Percentiles rank a stretch among this genome's conserved stretches.
Evolutionary conservation across 371 early-diverging fungal species (phyloP).

Genomic region (Lichtheimia corymbifera): DNA sequence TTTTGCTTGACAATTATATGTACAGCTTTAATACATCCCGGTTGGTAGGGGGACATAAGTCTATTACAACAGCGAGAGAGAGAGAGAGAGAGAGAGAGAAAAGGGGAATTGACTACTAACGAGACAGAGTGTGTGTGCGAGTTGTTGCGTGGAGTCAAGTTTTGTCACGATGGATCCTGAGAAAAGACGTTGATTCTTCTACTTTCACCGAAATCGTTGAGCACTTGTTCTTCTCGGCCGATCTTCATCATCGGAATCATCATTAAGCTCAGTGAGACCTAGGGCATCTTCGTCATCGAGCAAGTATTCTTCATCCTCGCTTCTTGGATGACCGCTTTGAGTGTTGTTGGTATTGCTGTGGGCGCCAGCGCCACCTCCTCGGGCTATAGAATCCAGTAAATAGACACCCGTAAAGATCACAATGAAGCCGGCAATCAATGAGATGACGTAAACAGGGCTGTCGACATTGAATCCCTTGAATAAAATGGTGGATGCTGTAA

Average conservation of each 20-base stretch:
- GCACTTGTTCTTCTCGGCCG: conserved; percentile 3
- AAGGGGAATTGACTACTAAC: no score
- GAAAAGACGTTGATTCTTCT: no score
- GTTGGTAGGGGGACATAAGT: no score
- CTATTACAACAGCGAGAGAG: no score
- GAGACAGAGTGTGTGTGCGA: no score
- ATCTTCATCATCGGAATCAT: conserved; percentile 21
- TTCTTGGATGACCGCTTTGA: neutral
- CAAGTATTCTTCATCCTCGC: conserved; percentile 30
- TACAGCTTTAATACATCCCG: no score
- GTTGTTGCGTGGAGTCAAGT: no score
- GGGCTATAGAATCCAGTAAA: conserved; percentile 58
- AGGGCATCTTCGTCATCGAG: conserved; percentile 59
- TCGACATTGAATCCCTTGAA: conserved; percentile 86
- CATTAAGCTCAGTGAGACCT: conserved; percentile 51
- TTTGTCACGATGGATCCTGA: no score
- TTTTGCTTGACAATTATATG: no score
- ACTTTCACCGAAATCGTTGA: conserved; percentile 6
- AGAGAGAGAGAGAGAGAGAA: no score
- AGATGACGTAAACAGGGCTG: conserved; percentile 73
- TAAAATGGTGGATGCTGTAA: conserved; percentile 82
- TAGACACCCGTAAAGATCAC: conserved; percentile 92
- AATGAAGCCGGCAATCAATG: conserved; percentile 85
- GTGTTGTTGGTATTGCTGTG: conserved; percentile 9
- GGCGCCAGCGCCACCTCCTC: conserved; percentile 25